Evolutionary conservation across 2,329 filamentous ascomycete species (phyloP).

Genomic region (Phoma herbarum): DNA sequence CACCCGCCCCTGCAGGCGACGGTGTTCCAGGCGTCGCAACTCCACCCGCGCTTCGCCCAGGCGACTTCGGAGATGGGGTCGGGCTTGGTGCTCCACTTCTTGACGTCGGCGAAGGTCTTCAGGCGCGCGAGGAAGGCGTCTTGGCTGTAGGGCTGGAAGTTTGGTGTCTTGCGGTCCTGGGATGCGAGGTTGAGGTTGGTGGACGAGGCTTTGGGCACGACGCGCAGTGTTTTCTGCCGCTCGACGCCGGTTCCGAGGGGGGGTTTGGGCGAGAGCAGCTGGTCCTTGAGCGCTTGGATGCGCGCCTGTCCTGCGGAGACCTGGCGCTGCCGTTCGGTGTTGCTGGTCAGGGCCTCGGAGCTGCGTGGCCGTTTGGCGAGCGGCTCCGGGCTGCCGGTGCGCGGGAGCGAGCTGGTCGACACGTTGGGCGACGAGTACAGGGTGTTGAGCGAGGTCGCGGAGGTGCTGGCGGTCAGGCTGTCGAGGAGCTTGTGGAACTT

Average conservation of each 20-base stretch:
- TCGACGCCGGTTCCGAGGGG: not conserved
- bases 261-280: constrained; percentile 39
- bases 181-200: not conserved
- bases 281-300: constrained; percentile 44
- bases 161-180: constrained; percentile 58
- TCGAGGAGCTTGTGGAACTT: constrained; percentile 80
- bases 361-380: constrained; percentile 48
- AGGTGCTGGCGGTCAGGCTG: constrained; percentile 62
- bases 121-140: constrained; percentile 81
- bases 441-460: constrained; percentile 42
- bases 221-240: constrained; percentile 42
- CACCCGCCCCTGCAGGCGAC: constrained; percentile 85
- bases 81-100: constrained; percentile 93
- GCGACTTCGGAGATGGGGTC: constrained; percentile 85
- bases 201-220: constrained; percentile 35
- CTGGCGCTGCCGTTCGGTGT: constrained; percentile 38
- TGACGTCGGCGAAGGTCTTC: constrained; percentile 88
- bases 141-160: constrained; percentile 87
- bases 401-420: constrained; percentile 41
- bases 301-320: constrained; percentile 43
- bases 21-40: constrained; percentile 75
- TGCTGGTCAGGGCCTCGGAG: constrained; percentile 30
- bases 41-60: constrained; percentile 95
- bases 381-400: constrained; percentile 39
- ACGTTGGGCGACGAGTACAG: constrained; percentile 49